A percentile compares a stretch with the other conserved stretches of the same genome.
These are phyloP conservation scores for Pisolithus orientalis DNA, from an alignment of 768 basidiomycete genomes.

Conservation along the genomic window DNA sequence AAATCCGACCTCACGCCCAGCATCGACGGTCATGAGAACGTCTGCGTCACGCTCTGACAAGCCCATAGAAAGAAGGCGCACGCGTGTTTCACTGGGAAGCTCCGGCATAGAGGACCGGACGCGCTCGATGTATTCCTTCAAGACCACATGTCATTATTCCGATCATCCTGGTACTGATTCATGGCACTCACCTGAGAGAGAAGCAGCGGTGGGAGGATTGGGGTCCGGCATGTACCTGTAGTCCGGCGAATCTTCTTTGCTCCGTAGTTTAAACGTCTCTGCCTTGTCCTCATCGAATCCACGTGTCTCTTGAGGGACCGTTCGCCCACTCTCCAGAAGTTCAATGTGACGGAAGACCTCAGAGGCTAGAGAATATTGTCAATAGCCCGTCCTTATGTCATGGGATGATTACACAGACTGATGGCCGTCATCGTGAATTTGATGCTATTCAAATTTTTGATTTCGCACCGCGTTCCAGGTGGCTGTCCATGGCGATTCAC, in stretches of 20 bases:
- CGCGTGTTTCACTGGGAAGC: conserved; percentile 59
- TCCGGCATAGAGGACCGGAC: conserved; percentile 60
- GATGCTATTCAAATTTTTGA: conserved; percentile 95
- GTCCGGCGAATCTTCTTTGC: conserved; percentile 92
- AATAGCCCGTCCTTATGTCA: neutral
- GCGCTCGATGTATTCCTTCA: conserved; percentile 56
- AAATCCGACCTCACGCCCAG: conserved; percentile 52
- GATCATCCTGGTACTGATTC: neutral
- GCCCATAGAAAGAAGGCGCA: conserved; percentile 49
- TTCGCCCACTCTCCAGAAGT: conserved; percentile 36
- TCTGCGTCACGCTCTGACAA: conserved; percentile 64
- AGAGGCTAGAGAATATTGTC: conserved; percentile 44
- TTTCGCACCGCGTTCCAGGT: conserved; percentile 83
- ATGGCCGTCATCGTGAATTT: conserved; percentile 82
- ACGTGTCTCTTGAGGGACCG: conserved; percentile 80
- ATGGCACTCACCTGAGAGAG: conserved; percentile 40
- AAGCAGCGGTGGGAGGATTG: conserved; percentile 72
- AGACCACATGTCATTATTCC: neutral
- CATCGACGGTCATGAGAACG: conserved; percentile 69
- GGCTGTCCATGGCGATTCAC: conserved; percentile 60
- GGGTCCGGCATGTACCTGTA: conserved; percentile 99
- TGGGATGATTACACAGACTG: conserved; percentile 39
- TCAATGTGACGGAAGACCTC: conserved; percentile 78
- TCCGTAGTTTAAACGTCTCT: conserved; percentile 75
- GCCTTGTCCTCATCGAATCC: conserved; percentile 81